Conservation (phyloP, 2,329 filamentous ascomycete species). For the Nemania serpens region DNA sequence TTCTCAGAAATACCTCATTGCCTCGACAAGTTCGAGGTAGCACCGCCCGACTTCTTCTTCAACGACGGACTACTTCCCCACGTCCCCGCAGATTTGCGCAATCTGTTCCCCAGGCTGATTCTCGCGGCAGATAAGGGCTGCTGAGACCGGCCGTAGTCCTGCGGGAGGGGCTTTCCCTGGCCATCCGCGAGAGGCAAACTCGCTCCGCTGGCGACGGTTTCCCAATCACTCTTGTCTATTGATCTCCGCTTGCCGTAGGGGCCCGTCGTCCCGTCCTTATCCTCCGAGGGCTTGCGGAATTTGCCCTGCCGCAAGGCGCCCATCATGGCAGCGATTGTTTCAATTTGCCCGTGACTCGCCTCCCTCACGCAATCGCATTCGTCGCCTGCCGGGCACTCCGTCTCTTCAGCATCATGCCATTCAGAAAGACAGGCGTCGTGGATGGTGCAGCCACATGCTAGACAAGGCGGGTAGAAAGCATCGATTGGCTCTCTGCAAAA, state of each 20-base stretch:
- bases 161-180: slow-evolving; percentile 36
- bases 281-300: slow-evolving; percentile 35
- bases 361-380: slow-evolving; percentile 66
- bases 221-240: slow-evolving; percentile 45
- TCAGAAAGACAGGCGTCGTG: slow-evolving; percentile 64
- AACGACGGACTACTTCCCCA: slow-evolving; percentile 53
- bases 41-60: slow-evolving; percentile 40
- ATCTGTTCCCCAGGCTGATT: slow-evolving; percentile 52
- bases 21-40: slow-evolving; percentile 24
- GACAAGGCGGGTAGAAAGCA: slow-evolving; percentile 63
- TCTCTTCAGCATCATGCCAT: slow-evolving; percentile 62
- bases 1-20: slow-evolving; percentile 15
- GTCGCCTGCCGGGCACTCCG: slow-evolving; percentile 64
- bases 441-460: slow-evolving; percentile 65
- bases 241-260: slow-evolving; percentile 30
- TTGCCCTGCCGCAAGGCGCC: slow-evolving; percentile 48
- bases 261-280: slow-evolving; percentile 13
- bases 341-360: slow-evolving; percentile 60
- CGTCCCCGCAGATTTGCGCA: slow-evolving; percentile 54
- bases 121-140: slow-evolving; percentile 48
- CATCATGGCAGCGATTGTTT: slow-evolving; percentile 64
- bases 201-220: slow-evolving; percentile 41
- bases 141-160: slow-evolving; percentile 29
- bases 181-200: slow-evolving; percentile 37
- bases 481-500: slow-evolving; percentile 66